These are phyloP conservation scores for Sclerotinia borealis DNA, from an alignment of 2,329 filamentous ascomycete genomes.

Conservation along the genomic window DNA sequence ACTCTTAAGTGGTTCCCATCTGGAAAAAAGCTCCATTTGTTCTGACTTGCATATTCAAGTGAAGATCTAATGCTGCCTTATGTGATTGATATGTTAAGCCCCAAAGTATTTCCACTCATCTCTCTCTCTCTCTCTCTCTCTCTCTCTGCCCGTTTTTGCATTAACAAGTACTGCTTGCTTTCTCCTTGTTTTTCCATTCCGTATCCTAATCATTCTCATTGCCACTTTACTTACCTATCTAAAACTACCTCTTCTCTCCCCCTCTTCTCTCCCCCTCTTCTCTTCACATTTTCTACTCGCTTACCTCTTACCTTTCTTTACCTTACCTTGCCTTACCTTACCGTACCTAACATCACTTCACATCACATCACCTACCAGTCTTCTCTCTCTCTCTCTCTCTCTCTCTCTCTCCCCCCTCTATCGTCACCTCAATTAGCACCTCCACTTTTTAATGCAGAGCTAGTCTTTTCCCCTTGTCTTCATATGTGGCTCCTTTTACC, in stretches of 20 bases:
- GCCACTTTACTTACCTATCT: not conserved
- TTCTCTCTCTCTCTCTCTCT: not conserved
- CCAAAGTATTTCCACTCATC: not conserved
- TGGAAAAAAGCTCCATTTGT: not conserved
- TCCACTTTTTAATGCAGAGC: not conserved
- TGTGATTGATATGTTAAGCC: not conserved
- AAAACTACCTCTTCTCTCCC: not conserved
- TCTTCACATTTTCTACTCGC: no score
- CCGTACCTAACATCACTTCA: no score
- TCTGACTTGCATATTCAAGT: slow-evolving; percentile 6
- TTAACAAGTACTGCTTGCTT: not conserved
- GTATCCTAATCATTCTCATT: not conserved
- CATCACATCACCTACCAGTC: no score
- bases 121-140: not conserved
- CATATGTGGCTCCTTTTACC: not conserved
- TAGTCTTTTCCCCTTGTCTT: not conserved
- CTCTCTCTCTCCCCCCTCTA: not conserved
- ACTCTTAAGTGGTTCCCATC: not conserved
- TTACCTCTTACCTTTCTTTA: no score
- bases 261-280: not conserved
- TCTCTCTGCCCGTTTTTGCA: not conserved
- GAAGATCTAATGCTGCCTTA: slow-evolving; percentile 8
- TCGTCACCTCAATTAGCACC: not conserved
- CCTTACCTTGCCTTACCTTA: no score
- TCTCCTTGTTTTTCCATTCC: not conserved